Evolutionary conservation across 805 yeast genomes (phyloP), one percentile per base, ranked within the genome.

Genomic region (Myxozyma neglecta): DNA sequence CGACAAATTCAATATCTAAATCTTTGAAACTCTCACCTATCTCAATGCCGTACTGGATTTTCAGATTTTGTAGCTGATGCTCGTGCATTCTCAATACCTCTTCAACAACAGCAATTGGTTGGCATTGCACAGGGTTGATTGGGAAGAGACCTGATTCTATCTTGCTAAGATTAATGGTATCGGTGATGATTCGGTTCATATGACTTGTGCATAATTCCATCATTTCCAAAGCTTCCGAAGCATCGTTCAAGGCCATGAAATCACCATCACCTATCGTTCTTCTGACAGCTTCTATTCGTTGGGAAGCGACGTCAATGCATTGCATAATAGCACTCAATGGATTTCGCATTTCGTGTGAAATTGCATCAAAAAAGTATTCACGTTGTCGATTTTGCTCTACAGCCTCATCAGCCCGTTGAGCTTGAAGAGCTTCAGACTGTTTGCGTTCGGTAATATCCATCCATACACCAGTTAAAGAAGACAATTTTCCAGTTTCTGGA

Each of bases 261-360:
- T 16, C n/a, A 10, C 36, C 11, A 14, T 43, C 32, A 14, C 24
- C 42, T 9, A 51, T 20, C 1, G 29, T 11, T 6, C 10, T 24
- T 24, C 35, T 10, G 36, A 51, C n/a, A 11, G 18, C 24, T 4
- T 13, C n/a, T 11, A 51, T 11, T n/a, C 44, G 32, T 20, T 53
- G 24, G 10, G 57, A 14, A 14, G 57, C 32, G 11, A 53, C 57
- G 2, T 96, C 89, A 0, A 97, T 89, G 90, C 93, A 89, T 67
- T 97, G 98, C 58, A 94, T 77, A 43, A 94, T 94, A 71, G 98
- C 99, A 73, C 94, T 93, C 63, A 94, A 78, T 1, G 99, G 99
- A 0, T 98, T 94, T 68, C 98, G 83, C 72, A 94, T 79, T 76
- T 94, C 99, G 73, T 90, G 97, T 0, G 97, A 89, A 13, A 91